Evolutionary conservation across 2,329 filamentous ascomycete species (phyloP).

Genomic region (Talaromyces amestolkiae): DNA sequence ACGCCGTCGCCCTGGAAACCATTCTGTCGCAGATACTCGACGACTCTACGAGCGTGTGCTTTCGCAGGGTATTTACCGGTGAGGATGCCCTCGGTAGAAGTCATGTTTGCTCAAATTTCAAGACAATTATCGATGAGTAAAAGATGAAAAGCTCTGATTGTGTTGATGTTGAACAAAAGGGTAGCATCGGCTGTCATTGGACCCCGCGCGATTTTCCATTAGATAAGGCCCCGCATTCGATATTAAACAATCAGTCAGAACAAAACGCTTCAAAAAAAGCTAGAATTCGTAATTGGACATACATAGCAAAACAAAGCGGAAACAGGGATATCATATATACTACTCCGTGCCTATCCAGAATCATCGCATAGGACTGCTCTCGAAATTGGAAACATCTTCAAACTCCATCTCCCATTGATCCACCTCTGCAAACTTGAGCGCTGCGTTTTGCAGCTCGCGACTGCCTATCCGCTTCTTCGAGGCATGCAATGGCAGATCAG

Average conservation of each 20-base stretch:
- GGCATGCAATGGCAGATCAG: constrained; percentile 16
- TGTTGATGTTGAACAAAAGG: neutral
- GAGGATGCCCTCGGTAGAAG: constrained; percentile 42
- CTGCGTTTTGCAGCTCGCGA: constrained; percentile 37
- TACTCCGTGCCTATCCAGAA: neutral
- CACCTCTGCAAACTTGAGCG: constrained; percentile 42
- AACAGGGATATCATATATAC: neutral
- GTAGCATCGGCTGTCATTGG: constrained; percentile 2
- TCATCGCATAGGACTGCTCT: constrained; percentile 15
- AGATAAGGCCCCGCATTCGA: constrained; percentile 2
- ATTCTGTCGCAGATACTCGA: constrained; percentile 65
- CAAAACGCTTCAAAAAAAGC: neutral
- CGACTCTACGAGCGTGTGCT: constrained; percentile 79
- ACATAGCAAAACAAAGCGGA: neutral
- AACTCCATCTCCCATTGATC: constrained; percentile 46
- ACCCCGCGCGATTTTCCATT: constrained; percentile 1
- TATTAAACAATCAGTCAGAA: neutral
- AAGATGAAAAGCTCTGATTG: neutral
- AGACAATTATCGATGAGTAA: neutral
- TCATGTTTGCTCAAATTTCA: constrained; percentile 24
- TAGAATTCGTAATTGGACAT: neutral
- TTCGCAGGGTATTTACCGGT: constrained; percentile 75
- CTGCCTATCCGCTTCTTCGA: constrained; percentile 29
- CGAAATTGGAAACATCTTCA: constrained; percentile 35
- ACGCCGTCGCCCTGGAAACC: constrained; percentile 68